Evolutionary conservation across 2,329 filamentous ascomycete species (phyloP).

Genomic region (Xylaria sp.): DNA sequence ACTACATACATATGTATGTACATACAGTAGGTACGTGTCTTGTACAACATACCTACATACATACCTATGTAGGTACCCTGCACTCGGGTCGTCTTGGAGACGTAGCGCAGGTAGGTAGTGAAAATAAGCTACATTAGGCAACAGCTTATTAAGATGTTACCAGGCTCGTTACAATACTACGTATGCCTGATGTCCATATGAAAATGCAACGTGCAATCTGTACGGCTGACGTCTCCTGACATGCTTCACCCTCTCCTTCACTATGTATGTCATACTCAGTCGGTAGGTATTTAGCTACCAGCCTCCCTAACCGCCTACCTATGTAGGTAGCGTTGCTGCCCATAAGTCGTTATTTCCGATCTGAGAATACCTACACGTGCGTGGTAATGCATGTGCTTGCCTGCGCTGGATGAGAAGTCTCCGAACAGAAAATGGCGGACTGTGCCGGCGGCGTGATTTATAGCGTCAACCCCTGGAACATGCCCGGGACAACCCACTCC

Average conservation of each 20-base stretch:
- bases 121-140: background rate
- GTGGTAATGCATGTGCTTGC: constrained; percentile 9
- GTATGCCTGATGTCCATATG: no score
- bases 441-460: constrained; percentile 26
- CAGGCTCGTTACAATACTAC: background rate
- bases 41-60: no score
- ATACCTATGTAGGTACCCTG: background rate
- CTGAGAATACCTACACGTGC: background rate
- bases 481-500: constrained; percentile 21
- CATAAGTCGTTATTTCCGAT: background rate
- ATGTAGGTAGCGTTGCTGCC: background rate
- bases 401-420: constrained; percentile 21
- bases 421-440: constrained; percentile 41
- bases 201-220: background rate
- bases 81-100: background rate
- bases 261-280: background rate
- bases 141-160: background rate
- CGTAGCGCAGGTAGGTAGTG: background rate
- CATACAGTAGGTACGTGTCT: background rate
- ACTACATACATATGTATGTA: no score
- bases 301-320: background rate
- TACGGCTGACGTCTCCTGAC: background rate
- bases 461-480: background rate
- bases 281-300: background rate
- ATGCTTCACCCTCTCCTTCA: background rate